These are phyloP conservation scores for Boletus subcaerulescens DNA, from an alignment of 768 basidiomycete genomes.

Conservation along the genomic window DNA sequence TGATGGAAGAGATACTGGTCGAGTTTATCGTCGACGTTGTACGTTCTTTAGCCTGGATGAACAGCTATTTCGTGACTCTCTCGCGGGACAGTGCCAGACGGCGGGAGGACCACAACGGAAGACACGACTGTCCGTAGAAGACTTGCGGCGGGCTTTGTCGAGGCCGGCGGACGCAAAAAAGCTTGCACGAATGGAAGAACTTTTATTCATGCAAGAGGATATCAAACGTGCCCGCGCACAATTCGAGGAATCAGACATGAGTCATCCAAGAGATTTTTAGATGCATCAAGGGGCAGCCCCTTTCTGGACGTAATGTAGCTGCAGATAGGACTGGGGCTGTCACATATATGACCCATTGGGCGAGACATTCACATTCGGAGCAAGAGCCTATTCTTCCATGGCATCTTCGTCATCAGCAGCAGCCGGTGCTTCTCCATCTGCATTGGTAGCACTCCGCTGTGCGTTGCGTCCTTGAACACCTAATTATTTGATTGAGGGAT, in stretches of 20 bases:
- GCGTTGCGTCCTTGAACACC: slow-evolving; percentile 56
- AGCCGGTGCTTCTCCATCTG: slow-evolving; percentile 27
- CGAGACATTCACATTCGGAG: neutral
- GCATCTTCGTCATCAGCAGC: slow-evolving; percentile 43
- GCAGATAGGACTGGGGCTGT: neutral
- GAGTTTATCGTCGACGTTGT: slow-evolving; percentile 91
- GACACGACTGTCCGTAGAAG: slow-evolving; percentile 79
- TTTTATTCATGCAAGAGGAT: slow-evolving; percentile 91
- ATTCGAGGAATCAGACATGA: slow-evolving; percentile 59
- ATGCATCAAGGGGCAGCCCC: neutral
- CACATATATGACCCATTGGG: neutral
- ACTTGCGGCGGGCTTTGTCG: slow-evolving; percentile 75
- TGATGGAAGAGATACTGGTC: slow-evolving; percentile 91
- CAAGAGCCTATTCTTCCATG: slow-evolving; percentile 62
- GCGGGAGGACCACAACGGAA: slow-evolving; percentile 70
- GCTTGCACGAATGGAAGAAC: slow-evolving; percentile 87
- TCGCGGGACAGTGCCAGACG: slow-evolving; percentile 57
- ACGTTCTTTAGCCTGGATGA: slow-evolving; percentile 34
- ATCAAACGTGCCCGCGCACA: slow-evolving; percentile 85
- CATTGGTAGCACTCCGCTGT: slow-evolving; percentile 20
- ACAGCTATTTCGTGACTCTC: slow-evolving; percentile 4
- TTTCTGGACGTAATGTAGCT: neutral
- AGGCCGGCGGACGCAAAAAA: slow-evolving; percentile 89
- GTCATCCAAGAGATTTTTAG: slow-evolving; percentile 46
- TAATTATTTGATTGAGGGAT: slow-evolving; percentile 19